A percentile compares a stretch with the other conserved stretches of the same genome.
Conservation (phyloP, 2,329 filamentous ascomycete species). For the Alternaria sp. region DNA sequence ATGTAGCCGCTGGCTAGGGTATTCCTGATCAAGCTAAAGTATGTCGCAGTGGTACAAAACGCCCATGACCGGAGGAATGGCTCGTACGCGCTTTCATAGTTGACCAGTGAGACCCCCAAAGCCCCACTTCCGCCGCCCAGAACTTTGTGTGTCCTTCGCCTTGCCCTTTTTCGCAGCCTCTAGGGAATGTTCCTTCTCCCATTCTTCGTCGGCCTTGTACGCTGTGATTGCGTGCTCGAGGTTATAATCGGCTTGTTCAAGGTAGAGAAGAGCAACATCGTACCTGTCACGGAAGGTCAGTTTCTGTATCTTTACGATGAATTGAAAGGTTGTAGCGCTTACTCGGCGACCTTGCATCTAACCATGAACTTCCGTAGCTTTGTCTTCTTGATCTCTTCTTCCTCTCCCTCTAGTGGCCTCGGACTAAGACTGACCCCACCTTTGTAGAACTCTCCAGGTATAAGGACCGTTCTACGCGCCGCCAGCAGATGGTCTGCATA, state of each 20-base stretch:
- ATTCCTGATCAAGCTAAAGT: background rate
- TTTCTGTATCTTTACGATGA: conserved; percentile 2
- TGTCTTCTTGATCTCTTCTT: conserved; percentile 74
- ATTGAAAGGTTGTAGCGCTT: conserved; percentile 49
- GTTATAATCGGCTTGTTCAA: conserved; percentile 74
- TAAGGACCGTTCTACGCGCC: conserved; percentile 73
- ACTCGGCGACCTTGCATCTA: conserved; percentile 77
- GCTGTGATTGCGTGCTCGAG: conserved; percentile 69
- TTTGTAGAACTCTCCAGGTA: conserved; percentile 75
- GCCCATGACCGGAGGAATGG: background rate
- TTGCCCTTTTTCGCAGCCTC: conserved; percentile 58
- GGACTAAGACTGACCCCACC: conserved; percentile 73
- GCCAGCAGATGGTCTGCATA: conserved; percentile 74
- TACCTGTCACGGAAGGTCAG: conserved; percentile 60
- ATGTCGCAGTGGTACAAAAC: background rate
- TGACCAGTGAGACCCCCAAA: conserved; percentile 50
- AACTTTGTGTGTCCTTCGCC: conserved; percentile 33
- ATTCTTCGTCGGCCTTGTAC: conserved; percentile 75
- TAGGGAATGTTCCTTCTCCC: conserved; percentile 75
- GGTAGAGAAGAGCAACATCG: conserved; percentile 76
- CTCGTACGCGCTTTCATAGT: conserved; percentile 30
- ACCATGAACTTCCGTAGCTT: conserved; percentile 82
- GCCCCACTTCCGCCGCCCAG: conserved; percentile 46
- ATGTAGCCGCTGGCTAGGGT: background rate
- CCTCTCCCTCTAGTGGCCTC: conserved; percentile 74